Conservation (phyloP, 306 rosid genomes). For the Cicer judaicum region DNA sequence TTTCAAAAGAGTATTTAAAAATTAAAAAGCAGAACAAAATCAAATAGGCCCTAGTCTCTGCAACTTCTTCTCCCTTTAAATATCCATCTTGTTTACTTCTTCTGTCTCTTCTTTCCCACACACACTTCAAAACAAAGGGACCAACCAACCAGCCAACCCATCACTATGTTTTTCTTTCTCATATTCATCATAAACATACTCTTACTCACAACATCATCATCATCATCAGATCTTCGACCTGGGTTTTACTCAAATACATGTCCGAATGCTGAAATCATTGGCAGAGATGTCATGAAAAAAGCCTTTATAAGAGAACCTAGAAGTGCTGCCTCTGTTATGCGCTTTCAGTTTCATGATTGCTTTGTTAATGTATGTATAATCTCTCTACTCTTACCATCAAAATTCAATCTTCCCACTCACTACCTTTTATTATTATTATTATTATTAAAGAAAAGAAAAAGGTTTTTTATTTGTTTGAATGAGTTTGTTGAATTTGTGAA, state of each 20-base stretch:
- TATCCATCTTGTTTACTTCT: no score
- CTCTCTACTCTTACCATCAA: not conserved
- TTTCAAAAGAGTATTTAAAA: no score
- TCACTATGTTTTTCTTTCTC: not conserved
- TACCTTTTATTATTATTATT: not conserved
- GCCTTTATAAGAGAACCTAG: conserved; percentile 68
- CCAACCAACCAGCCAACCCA: not conserved
- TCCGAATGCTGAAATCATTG: conserved; percentile 64
- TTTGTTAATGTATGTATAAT: conserved; percentile 62
- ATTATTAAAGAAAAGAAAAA: no score
- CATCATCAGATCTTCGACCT: not conserved
- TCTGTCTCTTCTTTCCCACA: not conserved
- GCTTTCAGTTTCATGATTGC: conserved; percentile 91
- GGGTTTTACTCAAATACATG: conserved; percentile 64
- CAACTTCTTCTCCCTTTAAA: no score
- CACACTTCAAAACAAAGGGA: not conserved
- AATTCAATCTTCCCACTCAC: not conserved
- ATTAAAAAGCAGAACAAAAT: no score
- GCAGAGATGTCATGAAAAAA: conserved; percentile 65
- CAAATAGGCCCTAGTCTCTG: no score
- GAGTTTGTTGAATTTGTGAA: conserved; percentile 27
- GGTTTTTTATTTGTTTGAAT: no score
- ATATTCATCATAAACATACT: conserved; percentile 2
- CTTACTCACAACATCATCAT: not conserved
- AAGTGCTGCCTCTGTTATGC: conserved; percentile 90